A percentile compares a stretch with the other conserved stretches of the same genome.
Conservation (phyloP, 495 filamentous ascomycete genomes). For the Podospora pseudopauciseta region DNA sequence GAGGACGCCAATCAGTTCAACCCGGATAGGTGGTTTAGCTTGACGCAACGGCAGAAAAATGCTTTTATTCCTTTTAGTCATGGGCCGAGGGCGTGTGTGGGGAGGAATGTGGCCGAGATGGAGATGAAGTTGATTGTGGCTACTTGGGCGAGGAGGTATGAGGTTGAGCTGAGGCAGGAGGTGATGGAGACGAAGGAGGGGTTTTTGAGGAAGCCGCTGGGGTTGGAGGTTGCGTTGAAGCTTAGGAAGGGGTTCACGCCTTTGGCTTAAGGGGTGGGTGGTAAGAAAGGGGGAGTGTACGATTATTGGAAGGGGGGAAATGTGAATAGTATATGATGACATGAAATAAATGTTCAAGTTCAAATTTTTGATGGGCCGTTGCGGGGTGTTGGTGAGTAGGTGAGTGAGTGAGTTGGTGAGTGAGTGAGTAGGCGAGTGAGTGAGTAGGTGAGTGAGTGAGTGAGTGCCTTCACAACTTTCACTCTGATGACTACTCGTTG, state of each 20-base stretch:
- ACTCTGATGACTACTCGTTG: neutral
- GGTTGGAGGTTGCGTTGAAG: conserved; percentile 63
- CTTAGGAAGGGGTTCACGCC: conserved; percentile 14
- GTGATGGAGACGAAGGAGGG: conserved; percentile 78
- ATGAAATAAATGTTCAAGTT: neutral
- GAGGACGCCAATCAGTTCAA: conserved; percentile 69
- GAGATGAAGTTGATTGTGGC: conserved; percentile 77
- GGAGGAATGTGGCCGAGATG: conserved; percentile 89
- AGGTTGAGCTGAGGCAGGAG: conserved; percentile 68
- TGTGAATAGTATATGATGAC: neutral
- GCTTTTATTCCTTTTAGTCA: conserved; percentile 84
- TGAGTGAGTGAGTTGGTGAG: no score
- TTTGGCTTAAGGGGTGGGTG: neutral
- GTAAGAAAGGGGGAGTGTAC: neutral
- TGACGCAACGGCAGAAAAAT: conserved; percentile 65
- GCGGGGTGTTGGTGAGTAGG: no score
- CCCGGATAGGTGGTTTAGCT: conserved; percentile 69
- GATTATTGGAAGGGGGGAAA: neutral
- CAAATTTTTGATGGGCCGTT: neutral
- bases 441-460: no score
- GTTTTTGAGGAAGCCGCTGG: conserved; percentile 84
- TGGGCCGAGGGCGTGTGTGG: conserved; percentile 78
- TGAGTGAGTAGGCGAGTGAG: no score
- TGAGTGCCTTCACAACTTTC: no score
- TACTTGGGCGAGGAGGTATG: conserved; percentile 72